A percentile compares a stretch with the other conserved stretches of the same genome.
Evolutionary conservation across 768 basidiomycete genomes (phyloP).

Genomic region (Termitomyces sp.): DNA sequence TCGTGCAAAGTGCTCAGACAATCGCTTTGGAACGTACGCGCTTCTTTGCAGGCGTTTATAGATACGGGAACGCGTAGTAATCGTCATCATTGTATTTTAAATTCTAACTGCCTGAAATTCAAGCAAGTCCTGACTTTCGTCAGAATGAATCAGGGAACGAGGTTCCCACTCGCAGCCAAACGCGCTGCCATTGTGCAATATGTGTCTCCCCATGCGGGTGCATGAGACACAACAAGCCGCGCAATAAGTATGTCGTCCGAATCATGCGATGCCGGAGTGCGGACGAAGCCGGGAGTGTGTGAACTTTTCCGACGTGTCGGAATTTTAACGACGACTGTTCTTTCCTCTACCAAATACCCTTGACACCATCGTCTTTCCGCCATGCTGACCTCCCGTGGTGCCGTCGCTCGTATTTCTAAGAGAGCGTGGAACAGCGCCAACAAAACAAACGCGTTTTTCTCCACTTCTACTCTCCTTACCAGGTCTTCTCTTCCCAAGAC

Average conservation of each 20-base stretch:
- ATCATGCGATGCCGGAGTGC: constrained; percentile 9
- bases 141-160: not conserved
- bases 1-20: not conserved
- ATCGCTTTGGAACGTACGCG: not conserved
- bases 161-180: not conserved
- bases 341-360: constrained; percentile 22
- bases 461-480: constrained; percentile 59
- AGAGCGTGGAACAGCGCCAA: constrained; percentile 73
- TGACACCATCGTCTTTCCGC: constrained; percentile 27
- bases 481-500: constrained; percentile 43
- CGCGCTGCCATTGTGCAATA: not conserved
- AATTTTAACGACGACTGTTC: constrained; percentile 22
- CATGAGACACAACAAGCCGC: not conserved
- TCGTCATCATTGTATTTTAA: not conserved
- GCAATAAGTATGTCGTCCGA: too few species aligned
- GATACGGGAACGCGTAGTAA: not conserved
- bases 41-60: not conserved
- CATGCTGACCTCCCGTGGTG: constrained; percentile 86
- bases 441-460: constrained; percentile 77
- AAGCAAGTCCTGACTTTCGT: not conserved
- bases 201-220: not conserved
- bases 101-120: not conserved
- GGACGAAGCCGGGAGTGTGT: constrained; percentile 45
- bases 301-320: constrained; percentile 43
- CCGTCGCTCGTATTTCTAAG: constrained; percentile 82